phyloP scores from a whole-genome alignment of 2,329 filamentous ascomycete species.

The Neonectria faginata region DNA sequence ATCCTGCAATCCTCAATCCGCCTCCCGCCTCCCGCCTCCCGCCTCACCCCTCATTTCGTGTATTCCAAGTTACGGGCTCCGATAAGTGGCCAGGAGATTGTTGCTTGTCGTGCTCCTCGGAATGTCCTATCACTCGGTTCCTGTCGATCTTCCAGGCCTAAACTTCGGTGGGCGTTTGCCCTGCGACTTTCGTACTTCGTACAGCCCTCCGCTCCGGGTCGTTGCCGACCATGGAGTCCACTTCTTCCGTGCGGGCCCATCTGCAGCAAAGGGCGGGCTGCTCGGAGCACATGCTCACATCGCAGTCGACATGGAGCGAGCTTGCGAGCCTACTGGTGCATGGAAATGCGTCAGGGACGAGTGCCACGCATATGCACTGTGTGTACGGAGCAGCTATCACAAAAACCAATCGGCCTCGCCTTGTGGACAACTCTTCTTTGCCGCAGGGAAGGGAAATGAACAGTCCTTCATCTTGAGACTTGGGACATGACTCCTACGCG shows the following conservation, averaged over 20 bases:
- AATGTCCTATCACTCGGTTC: conserved; percentile 33
- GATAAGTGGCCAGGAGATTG: conserved; percentile 7
- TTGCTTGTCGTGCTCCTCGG: conserved; percentile 17
- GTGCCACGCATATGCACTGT: conserved; percentile 16
- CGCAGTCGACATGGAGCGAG: not conserved
- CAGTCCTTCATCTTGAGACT: conserved; percentile 24
- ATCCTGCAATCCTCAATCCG: conserved; percentile 12
- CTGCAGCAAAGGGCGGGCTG: not conserved
- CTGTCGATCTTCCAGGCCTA: conserved; percentile 41
- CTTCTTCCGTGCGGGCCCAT: conserved; percentile 7
- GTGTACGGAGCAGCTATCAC: not conserved
- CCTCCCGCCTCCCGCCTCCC: conserved; percentile 2
- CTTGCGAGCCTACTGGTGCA: conserved; percentile 1
- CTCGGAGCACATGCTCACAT: conserved; percentile 10
- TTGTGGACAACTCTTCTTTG: conserved; percentile 11
- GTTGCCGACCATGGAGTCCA: conserved; percentile 4
- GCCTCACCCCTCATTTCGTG: conserved; percentile 31
- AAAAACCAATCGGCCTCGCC: conserved; percentile 1
- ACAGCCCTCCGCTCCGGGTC: not conserved
- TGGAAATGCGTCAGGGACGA: conserved; percentile 4
- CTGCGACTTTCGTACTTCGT: conserved; percentile 6
- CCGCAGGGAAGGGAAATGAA: conserved; percentile 34
- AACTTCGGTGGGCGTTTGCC: conserved; percentile 17
- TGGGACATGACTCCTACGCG: conserved; percentile 27
- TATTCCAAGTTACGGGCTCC: conserved; percentile 11